Base-by-base conservation (phyloP, 495 filamentous ascomycete species). In the Bryoglossum gracile region DNA sequence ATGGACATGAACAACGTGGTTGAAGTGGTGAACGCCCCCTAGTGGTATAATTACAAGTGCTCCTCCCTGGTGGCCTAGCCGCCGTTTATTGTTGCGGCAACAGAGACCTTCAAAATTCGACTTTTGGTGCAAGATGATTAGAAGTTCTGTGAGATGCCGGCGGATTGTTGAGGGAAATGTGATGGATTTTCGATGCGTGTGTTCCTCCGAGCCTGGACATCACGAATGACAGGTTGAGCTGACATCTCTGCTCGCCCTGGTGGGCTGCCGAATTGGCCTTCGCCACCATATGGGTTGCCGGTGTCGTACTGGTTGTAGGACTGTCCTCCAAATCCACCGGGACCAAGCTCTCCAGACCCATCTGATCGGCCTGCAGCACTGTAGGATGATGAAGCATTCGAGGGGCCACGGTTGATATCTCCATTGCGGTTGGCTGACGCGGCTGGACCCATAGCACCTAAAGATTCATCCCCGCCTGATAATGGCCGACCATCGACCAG, bases 101-200 rank as follows among this genome's bases (percentile, higher is more conserved):
- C 11, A 46, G 18, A 23, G 26, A 22, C 16, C 40, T 43, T 48
- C 25, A 21, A 48, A 44, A 30, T 41, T 19, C n/a, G 36, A 30
- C 47, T 46, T 43, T 53, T 53, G 19, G 30, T 21, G 33, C 18
- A 48, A 32, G 36, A 42, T 30, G 26, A 47, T 55, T 74, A 98
- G 58, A 98, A 98, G 58, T 98, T 98, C 63, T 96, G 92, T n/a
- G 92, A 87, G 60, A 98, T 98, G 41, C 92, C 92, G 23, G 89
- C 87, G 58, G 86, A 94, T 71, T 92, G 88, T 62, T 90, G 84
- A 9, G 89, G 89, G 56, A 86, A 90, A 30, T 94, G 82, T 24
- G 76, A 69, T 2, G 89, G 85, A 60, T 86, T 95, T 64, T 97
- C 88, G 41, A 98, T 96, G 37, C 89, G 80, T 17, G 92, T 96